Evolutionary conservation across 1,139 yeast genomes (phyloP).

Genomic region (Candida pseudoviswanathii): DNA sequence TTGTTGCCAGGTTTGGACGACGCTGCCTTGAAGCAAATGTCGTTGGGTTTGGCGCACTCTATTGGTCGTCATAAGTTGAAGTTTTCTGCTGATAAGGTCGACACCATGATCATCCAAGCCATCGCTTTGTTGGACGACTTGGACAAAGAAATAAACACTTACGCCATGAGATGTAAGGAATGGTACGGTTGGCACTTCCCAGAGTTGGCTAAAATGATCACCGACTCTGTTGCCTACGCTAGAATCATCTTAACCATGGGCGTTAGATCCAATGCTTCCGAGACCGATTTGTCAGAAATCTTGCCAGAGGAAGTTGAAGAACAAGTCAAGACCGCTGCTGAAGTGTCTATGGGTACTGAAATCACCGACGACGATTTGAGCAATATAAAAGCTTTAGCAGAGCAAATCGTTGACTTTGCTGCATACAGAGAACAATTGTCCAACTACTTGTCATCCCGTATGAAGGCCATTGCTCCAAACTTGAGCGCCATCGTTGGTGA

Average conservation of each 20-base stretch:
- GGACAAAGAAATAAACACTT: constrained; percentile 96
- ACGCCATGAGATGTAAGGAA: constrained; percentile 97
- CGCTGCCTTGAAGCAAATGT: constrained; percentile 86
- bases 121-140: constrained; percentile 95
- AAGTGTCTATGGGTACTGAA: constrained; percentile 99
- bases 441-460: constrained; percentile 88
- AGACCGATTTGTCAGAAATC: constrained; percentile 86
- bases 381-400: constrained; percentile 88
- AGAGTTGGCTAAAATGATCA: constrained; percentile 92
- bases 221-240: constrained; percentile 93
- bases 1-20: constrained; percentile 92
- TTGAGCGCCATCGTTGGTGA: constrained; percentile 96
- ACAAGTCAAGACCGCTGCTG: constrained; percentile 81
- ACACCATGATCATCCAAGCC: constrained; percentile 98
- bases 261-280: constrained; percentile 85
- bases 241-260: constrained; percentile 95
- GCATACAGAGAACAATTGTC: constrained; percentile 89
- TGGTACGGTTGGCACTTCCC: constrained; percentile 99
- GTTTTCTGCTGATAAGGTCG: constrained; percentile 97
- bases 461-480: constrained; percentile 98
- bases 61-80: constrained; percentile 97
- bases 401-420: constrained; percentile 89
- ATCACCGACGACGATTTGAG: constrained; percentile 91
- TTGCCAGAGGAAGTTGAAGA: constrained; percentile 92
- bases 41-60: constrained; percentile 95